Evolutionary conservation across 371 early-diverging fungal genomes (phyloP).

Genomic region (Mortierella sp.): DNA sequence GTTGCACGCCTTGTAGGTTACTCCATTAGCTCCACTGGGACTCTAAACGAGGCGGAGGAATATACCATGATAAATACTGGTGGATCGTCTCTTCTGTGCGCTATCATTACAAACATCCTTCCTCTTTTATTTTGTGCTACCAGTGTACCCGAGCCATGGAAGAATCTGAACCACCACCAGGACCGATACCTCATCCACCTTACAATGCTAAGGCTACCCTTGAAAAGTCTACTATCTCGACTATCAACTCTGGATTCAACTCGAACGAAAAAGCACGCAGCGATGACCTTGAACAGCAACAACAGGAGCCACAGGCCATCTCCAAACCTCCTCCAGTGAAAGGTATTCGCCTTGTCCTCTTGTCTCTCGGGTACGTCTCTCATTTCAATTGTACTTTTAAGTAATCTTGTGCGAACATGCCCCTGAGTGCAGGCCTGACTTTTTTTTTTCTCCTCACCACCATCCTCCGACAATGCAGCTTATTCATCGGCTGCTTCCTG

Average conservation of each 20-base stretch:
- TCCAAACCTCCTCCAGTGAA: background rate
- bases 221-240: background rate
- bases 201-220: background rate
- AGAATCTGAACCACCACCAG: background rate
- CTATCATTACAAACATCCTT: background rate
- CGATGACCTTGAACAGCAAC: background rate
- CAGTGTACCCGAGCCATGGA: background rate
- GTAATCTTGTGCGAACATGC: too few relatives aligned
- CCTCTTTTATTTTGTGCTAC: background rate
- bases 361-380: constrained; percentile 7
- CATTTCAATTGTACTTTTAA: background rate
- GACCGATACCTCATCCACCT: background rate
- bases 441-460: background rate
- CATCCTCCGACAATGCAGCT: background rate
- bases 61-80: background rate
- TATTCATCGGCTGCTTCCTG: constrained; percentile 65
- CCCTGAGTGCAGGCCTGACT: background rate
- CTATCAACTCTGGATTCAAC: background rate
- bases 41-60: background rate
- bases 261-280: background rate
- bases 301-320: background rate
- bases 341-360: background rate
- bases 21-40: background rate
- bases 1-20: background rate
- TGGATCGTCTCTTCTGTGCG: background rate